Percentiles rank a stretch among this genome's conserved stretches.
Evolutionary conservation across 2,329 filamentous ascomycete species (phyloP).

Genomic region (Diaporthe caulivora): DNA sequence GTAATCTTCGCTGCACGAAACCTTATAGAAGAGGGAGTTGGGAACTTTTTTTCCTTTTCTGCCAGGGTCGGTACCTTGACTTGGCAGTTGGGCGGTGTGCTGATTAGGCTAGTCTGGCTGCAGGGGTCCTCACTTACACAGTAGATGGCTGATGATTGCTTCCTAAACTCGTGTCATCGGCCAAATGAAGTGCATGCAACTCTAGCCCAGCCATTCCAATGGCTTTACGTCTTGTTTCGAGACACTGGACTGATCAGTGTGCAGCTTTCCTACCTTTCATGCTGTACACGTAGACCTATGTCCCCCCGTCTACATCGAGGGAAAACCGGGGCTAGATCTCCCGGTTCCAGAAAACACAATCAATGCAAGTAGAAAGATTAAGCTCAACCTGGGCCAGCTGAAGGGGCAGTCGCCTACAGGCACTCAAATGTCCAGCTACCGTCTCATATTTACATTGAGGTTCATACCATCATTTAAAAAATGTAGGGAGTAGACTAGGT

Average conservation of each 20-base stretch:
- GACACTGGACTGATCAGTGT: not conserved
- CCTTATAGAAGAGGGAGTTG: not conserved
- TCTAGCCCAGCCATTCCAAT: not conserved
- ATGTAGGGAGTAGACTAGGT: not conserved
- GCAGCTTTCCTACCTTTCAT: not conserved
- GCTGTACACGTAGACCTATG: not conserved
- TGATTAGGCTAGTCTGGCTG: not conserved
- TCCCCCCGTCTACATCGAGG: too few species aligned
- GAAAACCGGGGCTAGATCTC: too few species aligned
- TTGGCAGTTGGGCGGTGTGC: conserved; percentile 27
- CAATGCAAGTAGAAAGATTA: too few species aligned
- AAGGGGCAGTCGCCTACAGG: too few species aligned
- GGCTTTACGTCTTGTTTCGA: not conserved
- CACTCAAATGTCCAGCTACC: too few species aligned
- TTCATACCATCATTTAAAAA: too few species aligned
- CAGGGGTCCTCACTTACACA: conserved; percentile 6
- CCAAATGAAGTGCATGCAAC: not conserved
- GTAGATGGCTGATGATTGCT: not conserved
- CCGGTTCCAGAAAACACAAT: too few species aligned
- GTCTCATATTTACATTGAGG: too few species aligned
- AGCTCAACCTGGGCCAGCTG: too few species aligned
- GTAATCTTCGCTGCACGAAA: not conserved
- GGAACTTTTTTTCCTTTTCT: conserved; percentile 43
- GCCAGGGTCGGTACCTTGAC: conserved; percentile 14
- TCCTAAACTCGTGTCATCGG: too few species aligned